These are phyloP conservation scores for Ambrosia trifida DNA, from an alignment of 129 eudicot species.

Conservation along the genomic window DNA sequence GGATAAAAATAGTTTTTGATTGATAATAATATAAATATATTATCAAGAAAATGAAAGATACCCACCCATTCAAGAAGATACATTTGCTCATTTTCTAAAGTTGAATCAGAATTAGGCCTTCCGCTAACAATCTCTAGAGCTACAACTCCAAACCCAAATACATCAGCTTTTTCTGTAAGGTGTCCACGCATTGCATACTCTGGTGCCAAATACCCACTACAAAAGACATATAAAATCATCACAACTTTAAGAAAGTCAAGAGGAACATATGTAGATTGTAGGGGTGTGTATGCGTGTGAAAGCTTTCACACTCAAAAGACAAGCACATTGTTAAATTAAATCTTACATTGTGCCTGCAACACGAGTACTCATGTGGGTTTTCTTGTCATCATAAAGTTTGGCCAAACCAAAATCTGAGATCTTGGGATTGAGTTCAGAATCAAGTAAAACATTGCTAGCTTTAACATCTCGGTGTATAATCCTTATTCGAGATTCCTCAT, in stretches of 20 bases:
- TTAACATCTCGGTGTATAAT: constrained; percentile 86
- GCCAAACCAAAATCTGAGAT: constrained; percentile 94
- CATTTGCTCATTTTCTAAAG: constrained; percentile 51
- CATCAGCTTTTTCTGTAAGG: constrained; percentile 90
- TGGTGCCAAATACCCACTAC: constrained; percentile 88
- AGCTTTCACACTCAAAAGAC: too few species aligned
- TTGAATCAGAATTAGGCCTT: constrained; percentile 66
- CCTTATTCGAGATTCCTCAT: constrained; percentile 74
- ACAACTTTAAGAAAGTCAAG: not conserved
- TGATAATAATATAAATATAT: not conserved
- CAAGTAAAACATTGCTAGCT: constrained; percentile 88
- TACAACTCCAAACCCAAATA: constrained; percentile 85
- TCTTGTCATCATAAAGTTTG: constrained; percentile 79
- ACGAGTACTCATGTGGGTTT: constrained; percentile 86
- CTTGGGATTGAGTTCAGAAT: constrained; percentile 66
- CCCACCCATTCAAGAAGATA: constrained; percentile 79
- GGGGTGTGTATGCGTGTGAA: too few species aligned
- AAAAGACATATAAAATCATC: not conserved
- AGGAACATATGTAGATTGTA: too few species aligned
- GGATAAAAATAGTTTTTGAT: not conserved
- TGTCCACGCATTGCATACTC: constrained; percentile 97
- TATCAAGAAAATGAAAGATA: not conserved
- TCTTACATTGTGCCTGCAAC: constrained; percentile 93
- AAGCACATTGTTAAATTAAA: too few species aligned
- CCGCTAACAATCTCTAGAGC: constrained; percentile 86